phyloP scores from a whole-genome alignment of 2,329 filamentous ascomycete species.

The Shiraia sp. region DNA sequence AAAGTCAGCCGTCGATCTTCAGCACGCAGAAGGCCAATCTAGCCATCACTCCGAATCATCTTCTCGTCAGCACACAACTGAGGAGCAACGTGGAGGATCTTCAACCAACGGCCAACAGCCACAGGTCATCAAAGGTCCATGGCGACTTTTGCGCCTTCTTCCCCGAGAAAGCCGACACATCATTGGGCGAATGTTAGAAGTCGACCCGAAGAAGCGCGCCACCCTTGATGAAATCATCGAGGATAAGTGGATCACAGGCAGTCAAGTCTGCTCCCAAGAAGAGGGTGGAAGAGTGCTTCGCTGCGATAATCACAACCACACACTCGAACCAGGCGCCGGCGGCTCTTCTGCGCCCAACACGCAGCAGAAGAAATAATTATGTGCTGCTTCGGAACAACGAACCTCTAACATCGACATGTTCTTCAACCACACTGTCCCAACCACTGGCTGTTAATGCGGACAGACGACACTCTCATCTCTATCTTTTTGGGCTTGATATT shows the following conservation, averaged over 20 bases:
- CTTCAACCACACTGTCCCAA: neutral
- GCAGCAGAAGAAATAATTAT: slow-evolving; percentile 40
- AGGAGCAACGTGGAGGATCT: slow-evolving; percentile 23
- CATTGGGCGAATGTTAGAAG: slow-evolving; percentile 87
- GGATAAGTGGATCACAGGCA: slow-evolving; percentile 88
- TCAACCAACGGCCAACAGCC: slow-evolving; percentile 34
- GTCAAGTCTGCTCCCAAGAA: slow-evolving; percentile 80
- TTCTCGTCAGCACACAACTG: slow-evolving; percentile 43
- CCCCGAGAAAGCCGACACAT: slow-evolving; percentile 89
- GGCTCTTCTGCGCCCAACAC: slow-evolving; percentile 33
- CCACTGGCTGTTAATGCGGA: neutral
- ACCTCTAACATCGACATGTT: neutral
- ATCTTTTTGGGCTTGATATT: too few relatives aligned
- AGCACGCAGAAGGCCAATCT: slow-evolving; percentile 33
- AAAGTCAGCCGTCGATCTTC: slow-evolving; percentile 39
- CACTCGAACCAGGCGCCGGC: slow-evolving; percentile 68
- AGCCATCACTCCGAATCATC: slow-evolving; percentile 46
- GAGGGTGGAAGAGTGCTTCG: slow-evolving; percentile 72
- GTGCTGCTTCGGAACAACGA: too few relatives aligned
- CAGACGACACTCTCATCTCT: too few relatives aligned
- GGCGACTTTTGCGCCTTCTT: slow-evolving; percentile 83
- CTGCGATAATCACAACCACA: slow-evolving; percentile 79
- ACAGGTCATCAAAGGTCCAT: slow-evolving; percentile 82
- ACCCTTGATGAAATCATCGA: slow-evolving; percentile 83
- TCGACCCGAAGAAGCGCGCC: slow-evolving; percentile 81